Conservation (phyloP, 1,284 basidiomycete genomes). For the Malassezia globosa region DNA sequence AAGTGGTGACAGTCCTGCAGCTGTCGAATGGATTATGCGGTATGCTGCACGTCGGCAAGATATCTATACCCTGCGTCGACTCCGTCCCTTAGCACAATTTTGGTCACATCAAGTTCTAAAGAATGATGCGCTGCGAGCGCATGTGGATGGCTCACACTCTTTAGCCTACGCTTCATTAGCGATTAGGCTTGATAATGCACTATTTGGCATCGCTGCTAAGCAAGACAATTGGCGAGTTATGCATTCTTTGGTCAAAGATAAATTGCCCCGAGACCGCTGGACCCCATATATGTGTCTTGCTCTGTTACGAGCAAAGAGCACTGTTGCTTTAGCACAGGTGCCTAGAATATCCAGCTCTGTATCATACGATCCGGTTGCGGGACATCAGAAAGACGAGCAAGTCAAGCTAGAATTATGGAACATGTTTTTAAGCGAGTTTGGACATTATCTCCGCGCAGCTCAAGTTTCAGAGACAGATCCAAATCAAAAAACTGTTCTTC, state of each 20-base stretch:
- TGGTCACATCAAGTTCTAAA: background rate
- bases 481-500: background rate
- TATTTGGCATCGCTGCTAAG: conserved; percentile 11
- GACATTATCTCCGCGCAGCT: background rate
- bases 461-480: background rate
- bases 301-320: conserved; percentile 6
- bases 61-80: conserved; percentile 1
- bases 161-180: background rate
- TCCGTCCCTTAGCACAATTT: background rate
- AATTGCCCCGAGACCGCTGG: background rate
- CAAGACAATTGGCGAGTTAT: conserved; percentile 10
- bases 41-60: conserved; percentile 9
- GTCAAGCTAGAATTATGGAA: conserved; percentile 4
- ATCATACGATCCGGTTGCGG: background rate
- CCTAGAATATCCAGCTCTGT: no score
- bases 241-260: background rate
- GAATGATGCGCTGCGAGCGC: no score
- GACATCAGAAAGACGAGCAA: background rate
- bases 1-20: conserved; percentile 4
- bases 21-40: background rate
- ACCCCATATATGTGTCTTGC: conserved; percentile 15
- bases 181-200: conserved; percentile 4
- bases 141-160: background rate
- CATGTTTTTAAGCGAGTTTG: conserved; percentile 9
- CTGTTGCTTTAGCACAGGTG: conserved; percentile 1